phyloP scores from a whole-genome alignment of 2,329 filamentous ascomycete genomes.

The Xylaria polymorpha region DNA sequence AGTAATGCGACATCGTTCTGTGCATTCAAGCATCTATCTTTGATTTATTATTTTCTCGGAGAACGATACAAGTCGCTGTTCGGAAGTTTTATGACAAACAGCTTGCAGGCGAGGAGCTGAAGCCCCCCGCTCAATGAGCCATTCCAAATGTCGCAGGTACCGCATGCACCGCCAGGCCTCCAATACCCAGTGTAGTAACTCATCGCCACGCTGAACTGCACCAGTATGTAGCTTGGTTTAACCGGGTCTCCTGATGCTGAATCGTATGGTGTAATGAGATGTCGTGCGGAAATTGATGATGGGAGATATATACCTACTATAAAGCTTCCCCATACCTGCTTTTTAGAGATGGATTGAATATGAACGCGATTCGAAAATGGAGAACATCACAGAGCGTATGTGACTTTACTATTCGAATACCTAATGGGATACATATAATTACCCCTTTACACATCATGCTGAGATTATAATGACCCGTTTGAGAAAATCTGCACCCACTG shows the following conservation, averaged over 20 bases:
- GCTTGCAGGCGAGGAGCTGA: neutral
- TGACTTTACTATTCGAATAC: neutral
- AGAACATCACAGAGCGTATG: slow-evolving; percentile 11
- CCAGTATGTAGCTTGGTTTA: neutral
- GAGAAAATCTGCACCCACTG: no score
- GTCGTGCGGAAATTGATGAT: neutral
- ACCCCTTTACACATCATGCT: neutral
- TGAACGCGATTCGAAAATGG: slow-evolving; percentile 1
- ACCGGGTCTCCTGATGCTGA: neutral
- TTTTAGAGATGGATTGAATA: neutral
- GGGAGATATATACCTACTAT: neutral
- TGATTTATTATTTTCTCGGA: neutral
- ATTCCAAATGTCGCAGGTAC: slow-evolving; percentile 2
- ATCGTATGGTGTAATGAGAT: neutral
- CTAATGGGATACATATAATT: no score
- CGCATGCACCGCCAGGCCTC: slow-evolving; percentile 4
- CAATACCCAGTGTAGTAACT: neutral
- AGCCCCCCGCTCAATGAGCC: neutral
- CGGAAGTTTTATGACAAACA: neutral
- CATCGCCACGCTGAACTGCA: slow-evolving; percentile 17
- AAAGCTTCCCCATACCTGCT: neutral
- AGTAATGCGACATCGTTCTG: neutral
- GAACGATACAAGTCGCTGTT: neutral
- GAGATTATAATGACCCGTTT: no score
- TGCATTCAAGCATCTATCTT: neutral